Base-by-base conservation (phyloP, 225 moss, liverwort and hornwort species). In the Straminergon stramineum region DNA sequence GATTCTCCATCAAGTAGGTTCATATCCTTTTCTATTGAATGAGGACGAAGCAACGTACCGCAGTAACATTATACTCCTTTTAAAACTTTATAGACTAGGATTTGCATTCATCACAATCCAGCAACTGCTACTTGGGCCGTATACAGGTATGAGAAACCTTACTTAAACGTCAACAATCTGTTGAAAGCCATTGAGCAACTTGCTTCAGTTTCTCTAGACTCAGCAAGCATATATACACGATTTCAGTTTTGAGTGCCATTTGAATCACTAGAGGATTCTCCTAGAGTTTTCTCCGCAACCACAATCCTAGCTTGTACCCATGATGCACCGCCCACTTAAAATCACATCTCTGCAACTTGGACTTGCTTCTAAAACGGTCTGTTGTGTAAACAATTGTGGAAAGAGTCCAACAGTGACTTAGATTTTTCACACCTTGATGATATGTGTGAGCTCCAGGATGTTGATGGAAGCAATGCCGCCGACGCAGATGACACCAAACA, bases 391-490 rank as follows among this genome's bases (percentile, higher is more conserved):
- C 7, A 48, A 23, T 79, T 87, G 52, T 67, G 69, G 75, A 73
- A 60, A 58, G 34, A 58, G 45, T 84, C 24, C n/a, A 78, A 69
- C 21, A 60, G 55, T 19, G 53, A 61, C 37, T 85, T 67, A 20
- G 55, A 37, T 16, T 76, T 58, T 64, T 93, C 89, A 95, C 78
- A 94, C 94, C 78, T 90, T 90, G 89, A 93, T 90, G 84, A 90
- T 64, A 56, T 92, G 83, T 35, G 92, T 70, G 85, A 95, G 94
- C 91, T 94, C 90, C 81, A 95, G 89, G 52, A 96, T 86, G 90
- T 98, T 98, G 89, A 97, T 95, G 65, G 91, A 89, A 63, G 93
- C 92, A 83, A 96, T 91, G 79, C 94, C 92, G 57, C 94, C 34
- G 52, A 95, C 75, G 88, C 95, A 94, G 53, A 92, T 51, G 39